A percentile compares a stretch with the other conserved stretches of the same genome.
Conservation (phyloP, 108 stramenopile genomes). For the Fragilariopsis cylindrus region DNA sequence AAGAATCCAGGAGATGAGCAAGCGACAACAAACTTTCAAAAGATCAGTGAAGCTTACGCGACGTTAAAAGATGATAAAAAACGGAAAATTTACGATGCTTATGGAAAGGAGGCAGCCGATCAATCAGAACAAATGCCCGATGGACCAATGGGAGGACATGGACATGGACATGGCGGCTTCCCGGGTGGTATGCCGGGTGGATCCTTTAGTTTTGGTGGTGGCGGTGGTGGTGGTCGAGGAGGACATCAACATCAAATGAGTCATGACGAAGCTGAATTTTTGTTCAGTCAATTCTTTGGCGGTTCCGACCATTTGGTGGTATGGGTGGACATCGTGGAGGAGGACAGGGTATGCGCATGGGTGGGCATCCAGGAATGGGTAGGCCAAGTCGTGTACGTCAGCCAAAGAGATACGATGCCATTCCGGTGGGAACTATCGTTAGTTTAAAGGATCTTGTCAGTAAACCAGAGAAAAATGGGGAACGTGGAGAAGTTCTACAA, state of each 20-base stretch:
- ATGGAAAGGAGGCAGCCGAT: constrained; percentile 74
- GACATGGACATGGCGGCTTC: constrained; percentile 43
- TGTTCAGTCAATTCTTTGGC: constrained; percentile 81
- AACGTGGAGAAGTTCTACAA: constrained; percentile 72
- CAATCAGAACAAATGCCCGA: constrained; percentile 66
- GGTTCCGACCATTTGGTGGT: constrained; percentile 83
- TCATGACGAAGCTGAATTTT: constrained; percentile 74
- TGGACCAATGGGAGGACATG: constrained; percentile 29
- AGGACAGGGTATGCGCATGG: constrained; percentile 43
- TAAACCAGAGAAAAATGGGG: constrained; percentile 77
- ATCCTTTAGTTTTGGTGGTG: constrained; percentile 42
- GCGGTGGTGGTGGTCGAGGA: constrained; percentile 45
- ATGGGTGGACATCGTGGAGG: constrained; percentile 50
- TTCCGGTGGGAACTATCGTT: constrained; percentile 80
- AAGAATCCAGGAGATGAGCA: constrained; percentile 84
- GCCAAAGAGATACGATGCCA: constrained; percentile 70
- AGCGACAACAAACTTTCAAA: constrained; percentile 88
- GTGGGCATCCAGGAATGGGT: constrained; percentile 43
- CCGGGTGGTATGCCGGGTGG: constrained; percentile 46
- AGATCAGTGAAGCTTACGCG: constrained; percentile 85
- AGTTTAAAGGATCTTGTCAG: constrained; percentile 74
- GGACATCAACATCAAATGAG: constrained; percentile 72
- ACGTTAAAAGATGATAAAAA: constrained; percentile 78
- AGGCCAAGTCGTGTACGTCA: constrained; percentile 29
- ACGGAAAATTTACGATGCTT: constrained; percentile 83